Evolutionary conservation across 192 early-diverging fungal species (phyloP).

Genomic region (Irineochytrium annulatum): DNA sequence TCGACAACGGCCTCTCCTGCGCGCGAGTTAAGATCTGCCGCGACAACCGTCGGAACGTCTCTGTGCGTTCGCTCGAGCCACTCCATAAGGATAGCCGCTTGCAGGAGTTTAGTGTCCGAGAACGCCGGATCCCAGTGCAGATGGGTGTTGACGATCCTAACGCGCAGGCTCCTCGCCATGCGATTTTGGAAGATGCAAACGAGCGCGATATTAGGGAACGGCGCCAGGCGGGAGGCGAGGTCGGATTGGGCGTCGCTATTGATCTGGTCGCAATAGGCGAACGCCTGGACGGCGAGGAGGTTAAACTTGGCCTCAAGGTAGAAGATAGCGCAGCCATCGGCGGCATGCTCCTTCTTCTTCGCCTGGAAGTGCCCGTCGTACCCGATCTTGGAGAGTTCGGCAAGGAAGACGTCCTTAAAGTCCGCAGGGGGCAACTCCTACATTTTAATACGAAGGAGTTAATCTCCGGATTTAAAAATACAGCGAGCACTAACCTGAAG

Average conservation of each 20-base stretch:
- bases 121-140: constrained; percentile 45
- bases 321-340: constrained; percentile 50
- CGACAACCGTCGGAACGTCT: constrained; percentile 38
- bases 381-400: constrained; percentile 35
- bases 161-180: constrained; percentile 13
- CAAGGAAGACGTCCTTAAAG: constrained; percentile 40
- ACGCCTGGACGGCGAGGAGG: constrained; percentile 32
- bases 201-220: constrained; percentile 40
- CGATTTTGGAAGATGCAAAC: constrained; percentile 28
- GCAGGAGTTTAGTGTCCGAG: constrained; percentile 43
- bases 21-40: constrained; percentile 43
- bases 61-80: constrained; percentile 30
- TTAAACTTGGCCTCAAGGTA: constrained; percentile 29
- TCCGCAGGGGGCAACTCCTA: constrained; percentile 42
- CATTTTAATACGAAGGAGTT: background rate
- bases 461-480: constrained; percentile 7
- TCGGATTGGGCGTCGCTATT: constrained; percentile 7
- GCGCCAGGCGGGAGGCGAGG: constrained; percentile 23
- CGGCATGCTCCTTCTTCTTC: constrained; percentile 37
- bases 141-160: constrained; percentile 48
- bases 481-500: constrained; percentile 36
- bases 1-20: constrained; percentile 42
- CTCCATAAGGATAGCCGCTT: constrained; percentile 44
- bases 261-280: constrained; percentile 35
- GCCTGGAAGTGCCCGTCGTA: constrained; percentile 46